Evolutionary conservation across 2,329 filamentous ascomycete genomes (phyloP).

Genomic region (Phaeoacremonium minimum): DNA sequence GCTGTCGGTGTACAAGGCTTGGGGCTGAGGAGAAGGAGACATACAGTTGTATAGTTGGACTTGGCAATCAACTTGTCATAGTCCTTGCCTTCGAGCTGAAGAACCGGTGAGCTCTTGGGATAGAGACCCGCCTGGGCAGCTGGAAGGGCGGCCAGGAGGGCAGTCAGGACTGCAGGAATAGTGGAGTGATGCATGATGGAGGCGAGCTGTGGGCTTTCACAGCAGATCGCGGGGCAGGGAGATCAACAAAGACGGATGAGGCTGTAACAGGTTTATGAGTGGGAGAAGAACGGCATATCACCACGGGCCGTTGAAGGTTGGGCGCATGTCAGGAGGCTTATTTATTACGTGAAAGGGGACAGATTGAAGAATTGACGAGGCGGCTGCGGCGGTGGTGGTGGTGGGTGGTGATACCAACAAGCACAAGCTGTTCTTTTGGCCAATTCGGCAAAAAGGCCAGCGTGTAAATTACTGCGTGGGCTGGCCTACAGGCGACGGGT

Average conservation of each 20-base stretch:
- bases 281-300: too few species aligned
- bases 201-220: conserved; percentile 1
- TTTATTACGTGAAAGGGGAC: too few species aligned
- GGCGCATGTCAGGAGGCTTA: too few species aligned
- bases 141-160: conserved; percentile 62
- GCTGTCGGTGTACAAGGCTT: background rate
- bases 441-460: conserved; percentile 33
- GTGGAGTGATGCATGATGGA: conserved; percentile 49
- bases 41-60: conserved; percentile 74
- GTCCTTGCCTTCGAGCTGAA: conserved; percentile 74
- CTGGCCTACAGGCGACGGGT: conserved; percentile 2
- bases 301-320: too few species aligned
- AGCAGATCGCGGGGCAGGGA: conserved; percentile 23
- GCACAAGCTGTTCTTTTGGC: background rate
- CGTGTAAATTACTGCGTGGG: conserved; percentile 30
- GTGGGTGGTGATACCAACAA: too few species aligned
- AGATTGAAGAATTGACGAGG: too few species aligned
- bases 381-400: too few species aligned
- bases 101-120: conserved; percentile 77
- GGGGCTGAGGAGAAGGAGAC: background rate
- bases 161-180: conserved; percentile 52
- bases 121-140: conserved; percentile 72
- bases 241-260: conserved; percentile 1
- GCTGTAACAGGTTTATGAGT: background rate
- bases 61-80: conserved; percentile 81